Conservation (phyloP, 805 yeast genomes). For the Scheffersomyces coipomensis region DNA sequence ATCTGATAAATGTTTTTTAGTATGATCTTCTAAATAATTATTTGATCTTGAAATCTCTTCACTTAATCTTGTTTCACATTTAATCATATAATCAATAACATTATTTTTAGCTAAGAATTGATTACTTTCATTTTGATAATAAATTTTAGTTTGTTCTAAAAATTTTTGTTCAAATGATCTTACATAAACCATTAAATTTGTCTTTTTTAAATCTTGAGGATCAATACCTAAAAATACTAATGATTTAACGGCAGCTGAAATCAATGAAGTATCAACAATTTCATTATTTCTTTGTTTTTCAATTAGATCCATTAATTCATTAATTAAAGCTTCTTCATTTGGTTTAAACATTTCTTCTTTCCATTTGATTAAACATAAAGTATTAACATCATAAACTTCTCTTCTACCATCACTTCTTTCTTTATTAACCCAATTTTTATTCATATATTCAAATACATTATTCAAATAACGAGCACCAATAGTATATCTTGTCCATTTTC, state of each 20-base stretch:
- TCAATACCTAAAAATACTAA: slow-evolving; percentile 90
- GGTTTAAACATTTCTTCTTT: slow-evolving; percentile 73
- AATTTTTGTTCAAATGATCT: slow-evolving; percentile 77
- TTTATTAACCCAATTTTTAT: slow-evolving; percentile 96
- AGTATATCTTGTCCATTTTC: slow-evolving; percentile 84
- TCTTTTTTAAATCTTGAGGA: slow-evolving; percentile 81
- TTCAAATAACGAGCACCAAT: slow-evolving; percentile 90
- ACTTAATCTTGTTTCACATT: slow-evolving; percentile 76
- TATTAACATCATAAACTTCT: slow-evolving; percentile 87
- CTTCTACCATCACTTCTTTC: slow-evolving; percentile 92
- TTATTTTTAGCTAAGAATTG: slow-evolving; percentile 69
- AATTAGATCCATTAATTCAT: slow-evolving; percentile 73
- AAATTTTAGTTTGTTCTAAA: slow-evolving; percentile 64
- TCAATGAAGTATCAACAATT: slow-evolving; percentile 60
- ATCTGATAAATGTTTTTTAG: slow-evolving; percentile 73
- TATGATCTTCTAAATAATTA: slow-evolving; percentile 80
- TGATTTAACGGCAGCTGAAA: slow-evolving; percentile 78
- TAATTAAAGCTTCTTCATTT: slow-evolving; percentile 57
- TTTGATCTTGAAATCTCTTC: slow-evolving; percentile 82
- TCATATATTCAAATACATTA: slow-evolving; percentile 92
- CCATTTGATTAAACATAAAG: slow-evolving; percentile 87
- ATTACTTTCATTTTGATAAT: slow-evolving; percentile 66
- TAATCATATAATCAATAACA: slow-evolving; percentile 86
- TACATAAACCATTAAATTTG: slow-evolving; percentile 78
- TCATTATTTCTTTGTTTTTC: slow-evolving; percentile 78